Percentiles rank a stretch among this genome's conserved stretches.
Conservation (phyloP, 768 basidiomycete genomes). For the Rhodocollybia butyracea region DNA sequence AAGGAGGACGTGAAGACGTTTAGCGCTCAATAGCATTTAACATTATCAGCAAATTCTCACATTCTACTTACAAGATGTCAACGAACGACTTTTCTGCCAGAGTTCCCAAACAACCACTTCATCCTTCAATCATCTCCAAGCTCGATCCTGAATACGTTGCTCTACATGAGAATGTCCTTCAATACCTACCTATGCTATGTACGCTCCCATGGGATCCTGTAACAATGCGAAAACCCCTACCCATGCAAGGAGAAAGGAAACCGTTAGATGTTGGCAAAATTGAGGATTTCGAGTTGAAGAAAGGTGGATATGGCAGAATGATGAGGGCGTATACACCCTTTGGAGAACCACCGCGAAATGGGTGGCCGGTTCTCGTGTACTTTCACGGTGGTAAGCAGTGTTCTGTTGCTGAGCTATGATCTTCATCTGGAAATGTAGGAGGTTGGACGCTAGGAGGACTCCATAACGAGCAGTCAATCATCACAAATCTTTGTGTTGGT, state of each 20-base stretch:
- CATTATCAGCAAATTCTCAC: too few species aligned
- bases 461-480: conserved; percentile 52
- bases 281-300: conserved; percentile 48
- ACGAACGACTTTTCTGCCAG: too few species aligned
- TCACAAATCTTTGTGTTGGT: conserved; percentile 59
- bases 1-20: too few species aligned
- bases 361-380: conserved; percentile 73
- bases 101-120: conserved; percentile 47
- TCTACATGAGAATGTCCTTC: conserved; percentile 52
- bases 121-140: conserved; percentile 52
- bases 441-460: conserved; percentile 78
- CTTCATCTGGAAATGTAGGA: conserved; percentile 32
- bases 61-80: too few species aligned
- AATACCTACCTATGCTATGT: conserved; percentile 45
- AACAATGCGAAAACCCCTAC: conserved; percentile 41
- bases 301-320: conserved; percentile 30
- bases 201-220: conserved; percentile 59
- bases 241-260: conserved; percentile 52
- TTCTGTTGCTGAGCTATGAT: background rate
- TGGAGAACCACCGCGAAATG: conserved; percentile 41
- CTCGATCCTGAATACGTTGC: conserved; percentile 66
- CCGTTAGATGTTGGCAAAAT: conserved; percentile 54
- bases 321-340: conserved; percentile 66
- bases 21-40: too few species aligned
- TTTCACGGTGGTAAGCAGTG: conserved; percentile 60